A percentile compares a stretch with the other conserved stretches of the same genome.
Conservation (phyloP, 148 eudicot genomes). For the Persicaria tinctoria region DNA sequence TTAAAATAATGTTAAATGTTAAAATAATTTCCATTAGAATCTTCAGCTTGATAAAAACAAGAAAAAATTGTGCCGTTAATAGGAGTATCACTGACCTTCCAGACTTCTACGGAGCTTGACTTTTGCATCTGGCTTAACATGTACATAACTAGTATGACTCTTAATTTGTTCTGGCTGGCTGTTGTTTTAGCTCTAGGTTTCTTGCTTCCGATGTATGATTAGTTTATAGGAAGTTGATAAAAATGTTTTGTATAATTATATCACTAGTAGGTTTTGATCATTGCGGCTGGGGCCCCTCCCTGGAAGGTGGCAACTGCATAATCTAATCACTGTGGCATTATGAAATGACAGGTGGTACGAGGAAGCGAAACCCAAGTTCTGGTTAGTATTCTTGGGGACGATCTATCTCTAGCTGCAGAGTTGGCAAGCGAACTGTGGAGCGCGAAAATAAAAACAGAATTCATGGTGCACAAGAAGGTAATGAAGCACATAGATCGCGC, state of each 20-base stretch:
- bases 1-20: not conserved
- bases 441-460: slow-evolving; percentile 68
- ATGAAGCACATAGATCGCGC: slow-evolving; percentile 73
- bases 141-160: not conserved
- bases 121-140: not conserved
- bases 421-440: slow-evolving; percentile 64
- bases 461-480: slow-evolving; percentile 40
- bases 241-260: too few species aligned
- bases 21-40: not conserved
- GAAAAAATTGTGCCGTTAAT: not conserved
- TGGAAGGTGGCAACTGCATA: too few species aligned
- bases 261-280: not conserved
- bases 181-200: not conserved
- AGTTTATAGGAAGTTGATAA: not conserved
- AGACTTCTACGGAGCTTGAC: not conserved
- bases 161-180: not conserved
- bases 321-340: not conserved
- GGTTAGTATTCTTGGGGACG: slow-evolving; percentile 68
- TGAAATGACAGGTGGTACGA: slow-evolving; percentile 47
- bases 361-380: slow-evolving; percentile 87
- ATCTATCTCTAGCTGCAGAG: slow-evolving; percentile 56
- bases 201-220: not conserved
- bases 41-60: not conserved
- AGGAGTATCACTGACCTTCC: not conserved
- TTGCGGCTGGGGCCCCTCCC: too few species aligned